Conservation (phyloP, 2,329 filamentous ascomycete species). For the Trematosphaeria pertusa region DNA sequence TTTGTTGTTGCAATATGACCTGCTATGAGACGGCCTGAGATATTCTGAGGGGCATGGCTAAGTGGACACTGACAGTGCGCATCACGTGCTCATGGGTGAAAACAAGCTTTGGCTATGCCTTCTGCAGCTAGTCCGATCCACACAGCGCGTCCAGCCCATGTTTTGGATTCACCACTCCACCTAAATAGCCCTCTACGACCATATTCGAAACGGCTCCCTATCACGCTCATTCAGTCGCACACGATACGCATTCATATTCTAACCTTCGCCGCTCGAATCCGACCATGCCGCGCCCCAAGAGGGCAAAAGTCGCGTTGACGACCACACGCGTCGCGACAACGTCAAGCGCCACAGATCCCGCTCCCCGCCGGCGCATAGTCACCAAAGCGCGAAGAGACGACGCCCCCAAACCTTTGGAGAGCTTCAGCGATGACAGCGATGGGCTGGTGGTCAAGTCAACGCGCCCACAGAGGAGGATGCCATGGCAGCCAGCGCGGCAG, state of each 20-base stretch:
- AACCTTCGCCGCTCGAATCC: constrained; percentile 4
- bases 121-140: background rate
- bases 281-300: constrained; percentile 47
- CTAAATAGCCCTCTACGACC: constrained; percentile 4
- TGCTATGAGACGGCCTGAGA: no score
- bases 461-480: constrained; percentile 26
- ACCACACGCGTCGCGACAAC: constrained; percentile 38
- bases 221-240: constrained; percentile 13
- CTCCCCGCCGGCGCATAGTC: constrained; percentile 29
- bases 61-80: no score
- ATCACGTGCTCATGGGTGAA: constrained; percentile 4
- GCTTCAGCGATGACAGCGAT: constrained; percentile 47
- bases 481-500: constrained; percentile 25
- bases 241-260: constrained; percentile 2
- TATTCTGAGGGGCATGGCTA: no score
- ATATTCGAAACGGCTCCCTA: background rate
- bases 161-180: background rate
- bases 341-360: constrained; percentile 22
- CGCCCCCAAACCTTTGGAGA: constrained; percentile 21
- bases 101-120: constrained; percentile 5
- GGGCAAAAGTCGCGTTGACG: constrained; percentile 45
- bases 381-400: constrained; percentile 24
- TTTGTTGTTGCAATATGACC: no score
- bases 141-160: constrained; percentile 1
- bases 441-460: constrained; percentile 42